Evolutionary conservation across 805 yeast species (phyloP), one percentile per base, ranked within the genome.

Genomic region (Teunomyces aglyptinius): DNA sequence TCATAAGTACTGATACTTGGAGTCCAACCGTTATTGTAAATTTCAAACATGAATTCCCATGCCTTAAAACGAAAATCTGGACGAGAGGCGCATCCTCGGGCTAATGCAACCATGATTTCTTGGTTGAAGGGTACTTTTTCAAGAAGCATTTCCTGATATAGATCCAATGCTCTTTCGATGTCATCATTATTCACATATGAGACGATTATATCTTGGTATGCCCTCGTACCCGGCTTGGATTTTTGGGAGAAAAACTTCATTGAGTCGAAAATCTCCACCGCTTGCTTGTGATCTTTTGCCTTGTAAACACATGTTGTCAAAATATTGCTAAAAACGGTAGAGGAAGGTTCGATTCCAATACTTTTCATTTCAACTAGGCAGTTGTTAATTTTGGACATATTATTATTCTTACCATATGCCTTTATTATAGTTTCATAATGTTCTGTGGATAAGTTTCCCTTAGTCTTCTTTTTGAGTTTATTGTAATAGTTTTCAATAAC

Each of bases 31-130:
- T 60, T 57, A 12, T 77, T 72, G 54, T 82, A 73, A 48, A 87
- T 80, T 52, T 86, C 82, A 49, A 83, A 74, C 45, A 91, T 79
- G 54, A 80, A 85, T 45, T 79, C 77, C 97, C 97, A 92, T 0
- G 96, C 96, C 52, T 73, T 70, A 31, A 70, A 55, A 8, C 74
- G 65, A 47, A 79, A 72, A 11, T 71, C 68, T 2, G 65, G 63
- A 31, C 82, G 70, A 10, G 78, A 70, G 2, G 85, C 67, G 59
- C 95, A 88, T 0, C 90, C 89, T 51, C 77, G 75, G 0, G 91
- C 87, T 26, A 89, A 63, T 0, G 81, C 77, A 31, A 79, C 75
- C 53, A 79, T 70, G 8, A 69, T 64, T 22, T 55, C 58, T 48
- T 71, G 77, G 46, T 64, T 70, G 11, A 62, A 20, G 2, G 58